Percentiles rank a stretch among this genome's conserved stretches.
Evolutionary conservation across 139 green algal species (phyloP).

Genomic region (Volvox reticuliferus): DNA sequence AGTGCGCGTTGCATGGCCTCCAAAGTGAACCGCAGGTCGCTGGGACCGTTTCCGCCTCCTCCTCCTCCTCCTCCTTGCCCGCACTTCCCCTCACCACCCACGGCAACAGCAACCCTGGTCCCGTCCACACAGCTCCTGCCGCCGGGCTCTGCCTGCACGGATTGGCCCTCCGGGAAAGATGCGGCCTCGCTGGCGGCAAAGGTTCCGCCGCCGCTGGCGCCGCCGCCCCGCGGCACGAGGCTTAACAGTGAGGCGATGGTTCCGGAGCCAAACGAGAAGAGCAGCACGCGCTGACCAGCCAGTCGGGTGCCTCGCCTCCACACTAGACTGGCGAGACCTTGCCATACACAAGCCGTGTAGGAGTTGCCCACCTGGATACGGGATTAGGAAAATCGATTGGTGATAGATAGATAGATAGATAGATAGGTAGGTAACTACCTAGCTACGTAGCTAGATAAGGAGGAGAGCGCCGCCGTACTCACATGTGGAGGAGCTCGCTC

Average conservation of each 20-base stretch:
- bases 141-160: no score
- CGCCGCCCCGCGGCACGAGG: constrained; percentile 51
- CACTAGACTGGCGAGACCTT: constrained; percentile 68
- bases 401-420: no score
- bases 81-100: background rate
- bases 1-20: constrained; percentile 44
- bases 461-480: no score
- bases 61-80: background rate
- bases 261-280: constrained; percentile 88
- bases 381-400: no score
- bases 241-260: constrained; percentile 70
- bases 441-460: no score
- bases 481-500: no score
- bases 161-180: background rate
- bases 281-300: constrained; percentile 69
- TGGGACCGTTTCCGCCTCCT: background rate
- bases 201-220: no score
- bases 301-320: background rate
- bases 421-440: no score
- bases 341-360: constrained; percentile 82
- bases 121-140: background rate
- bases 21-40: constrained; percentile 58
- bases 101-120: background rate
- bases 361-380: constrained; percentile 76
- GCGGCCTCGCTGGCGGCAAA: no score